phyloP scores from a whole-genome alignment of 495 filamentous ascomycete genomes.

The Endocarpon pusillum region DNA sequence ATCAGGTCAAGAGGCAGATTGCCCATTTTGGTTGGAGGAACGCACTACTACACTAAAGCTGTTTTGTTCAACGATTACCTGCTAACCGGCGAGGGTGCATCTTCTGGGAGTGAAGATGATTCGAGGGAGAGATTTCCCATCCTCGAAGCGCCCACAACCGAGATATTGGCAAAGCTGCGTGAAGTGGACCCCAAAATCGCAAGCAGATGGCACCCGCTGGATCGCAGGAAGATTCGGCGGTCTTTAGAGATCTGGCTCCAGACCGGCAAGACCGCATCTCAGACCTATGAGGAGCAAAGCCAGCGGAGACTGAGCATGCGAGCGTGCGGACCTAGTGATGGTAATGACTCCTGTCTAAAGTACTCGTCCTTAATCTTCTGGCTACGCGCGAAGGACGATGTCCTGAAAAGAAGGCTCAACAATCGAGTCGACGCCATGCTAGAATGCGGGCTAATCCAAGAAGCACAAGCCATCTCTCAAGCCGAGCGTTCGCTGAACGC shows the following conservation, averaged over 20 bases:
- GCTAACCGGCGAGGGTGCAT: constrained; percentile 23
- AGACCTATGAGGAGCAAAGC: constrained; percentile 70
- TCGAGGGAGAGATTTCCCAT: constrained; percentile 43
- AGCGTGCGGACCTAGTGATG: constrained; percentile 6
- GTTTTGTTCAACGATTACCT: constrained; percentile 60
- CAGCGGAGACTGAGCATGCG: constrained; percentile 9
- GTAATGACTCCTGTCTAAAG: constrained; percentile 16
- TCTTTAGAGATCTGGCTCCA: constrained; percentile 78
- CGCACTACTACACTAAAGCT: constrained; percentile 83
- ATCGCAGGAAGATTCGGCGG: constrained; percentile 72
- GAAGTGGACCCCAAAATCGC: constrained; percentile 85
- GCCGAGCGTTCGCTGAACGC: constrained; percentile 29
- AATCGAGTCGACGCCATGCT: constrained; percentile 72
- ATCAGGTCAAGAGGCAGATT: constrained; percentile 60
- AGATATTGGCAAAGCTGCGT: constrained; percentile 50
- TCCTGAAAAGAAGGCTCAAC: constrained; percentile 52
- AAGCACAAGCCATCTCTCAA: constrained; percentile 46
- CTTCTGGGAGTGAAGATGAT: constrained; percentile 9
- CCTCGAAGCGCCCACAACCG: constrained; percentile 47
- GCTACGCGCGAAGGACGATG: constrained; percentile 56
- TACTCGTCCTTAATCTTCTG: constrained; percentile 63
- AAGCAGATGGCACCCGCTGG: constrained; percentile 81
- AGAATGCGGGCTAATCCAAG: constrained; percentile 46
- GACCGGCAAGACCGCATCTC: constrained; percentile 62
- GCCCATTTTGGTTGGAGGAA: constrained; percentile 86